These are phyloP conservation scores for Friedmanniomyces simplex DNA, from an alignment of 495 filamentous ascomycete genomes.

Conservation along the genomic window DNA sequence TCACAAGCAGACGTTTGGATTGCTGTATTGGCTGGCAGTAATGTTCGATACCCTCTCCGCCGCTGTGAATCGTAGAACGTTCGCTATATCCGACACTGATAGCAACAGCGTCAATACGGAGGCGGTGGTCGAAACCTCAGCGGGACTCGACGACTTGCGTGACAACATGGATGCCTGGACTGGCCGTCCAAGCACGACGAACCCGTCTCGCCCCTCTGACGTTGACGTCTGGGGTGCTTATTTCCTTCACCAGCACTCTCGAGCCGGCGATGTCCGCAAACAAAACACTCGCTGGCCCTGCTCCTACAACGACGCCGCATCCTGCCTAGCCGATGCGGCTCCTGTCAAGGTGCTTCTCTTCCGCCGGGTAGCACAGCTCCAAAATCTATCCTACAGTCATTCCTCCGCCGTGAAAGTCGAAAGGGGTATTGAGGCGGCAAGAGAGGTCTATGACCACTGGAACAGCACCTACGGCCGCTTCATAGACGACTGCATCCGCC, in stretches of 20 bases:
- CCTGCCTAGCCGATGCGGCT: slow-evolving; percentile 34
- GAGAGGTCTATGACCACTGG: slow-evolving; percentile 38
- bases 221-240: slow-evolving; percentile 29
- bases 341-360: slow-evolving; percentile 42
- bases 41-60: slow-evolving; percentile 43
- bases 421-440: slow-evolving; percentile 29
- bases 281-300: slow-evolving; percentile 35
- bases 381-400: slow-evolving; percentile 31
- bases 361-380: slow-evolving; percentile 37
- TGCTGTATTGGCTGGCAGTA: slow-evolving; percentile 41
- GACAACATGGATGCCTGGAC: too few species aligned
- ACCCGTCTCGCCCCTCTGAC: too few species aligned
- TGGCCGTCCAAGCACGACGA: too few species aligned
- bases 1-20: slow-evolving; percentile 33
- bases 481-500: slow-evolving; percentile 34
- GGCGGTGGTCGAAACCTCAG: background rate
- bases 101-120: slow-evolving; percentile 28
- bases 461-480: slow-evolving; percentile 34
- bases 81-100: slow-evolving; percentile 40
- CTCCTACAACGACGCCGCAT: slow-evolving; percentile 34
- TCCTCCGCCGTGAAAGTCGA: slow-evolving; percentile 24
- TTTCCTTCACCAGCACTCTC: slow-evolving; percentile 21
- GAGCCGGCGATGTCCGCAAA: slow-evolving; percentile 11
- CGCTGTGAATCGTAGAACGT: slow-evolving; percentile 37
- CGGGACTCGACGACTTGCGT: slow-evolving; percentile 1